A percentile compares a stretch with the other conserved stretches of the same genome.
Conservation (phyloP, 345 rosid genomes). For the Litchi chinensis region DNA sequence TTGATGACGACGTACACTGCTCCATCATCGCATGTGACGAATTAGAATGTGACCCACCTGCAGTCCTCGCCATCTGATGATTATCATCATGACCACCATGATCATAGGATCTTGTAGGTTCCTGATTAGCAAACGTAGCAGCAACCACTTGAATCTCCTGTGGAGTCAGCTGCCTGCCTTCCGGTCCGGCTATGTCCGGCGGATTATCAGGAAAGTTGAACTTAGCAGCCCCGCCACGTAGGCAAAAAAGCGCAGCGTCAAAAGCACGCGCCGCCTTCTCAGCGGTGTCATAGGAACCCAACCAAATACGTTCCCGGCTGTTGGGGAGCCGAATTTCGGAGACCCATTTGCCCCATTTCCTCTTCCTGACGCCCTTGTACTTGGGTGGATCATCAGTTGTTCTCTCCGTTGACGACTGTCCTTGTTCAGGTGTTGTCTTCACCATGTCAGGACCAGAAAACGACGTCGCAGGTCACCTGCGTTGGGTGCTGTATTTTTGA, state of each 20-base stretch:
- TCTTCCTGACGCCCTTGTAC: constrained; percentile 84
- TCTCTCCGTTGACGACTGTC: constrained; percentile 9
- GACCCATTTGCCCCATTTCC: constrained; percentile 98
- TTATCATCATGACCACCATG: neutral
- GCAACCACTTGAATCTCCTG: constrained; percentile 67
- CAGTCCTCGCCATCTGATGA: constrained; percentile 12
- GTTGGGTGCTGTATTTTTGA: no score
- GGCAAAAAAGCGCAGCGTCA: constrained; percentile 76
- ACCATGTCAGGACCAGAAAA: constrained; percentile 6
- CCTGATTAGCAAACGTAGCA: constrained; percentile 48
- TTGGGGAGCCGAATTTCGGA: constrained; percentile 91
- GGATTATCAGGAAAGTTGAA: constrained; percentile 72
- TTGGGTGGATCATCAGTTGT: constrained; percentile 30
- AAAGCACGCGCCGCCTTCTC: constrained; percentile 95
- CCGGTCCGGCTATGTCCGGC: constrained; percentile 36
- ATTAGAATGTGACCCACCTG: neutral
- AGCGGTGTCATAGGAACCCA: constrained; percentile 73
- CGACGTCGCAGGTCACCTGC: no score
- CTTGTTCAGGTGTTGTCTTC: constrained; percentile 13
- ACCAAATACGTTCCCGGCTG: constrained; percentile 88
- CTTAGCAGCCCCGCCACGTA: constrained; percentile 63
- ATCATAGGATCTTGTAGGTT: neutral
- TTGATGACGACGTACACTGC: constrained; percentile 16
- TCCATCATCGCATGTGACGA: constrained; percentile 20
- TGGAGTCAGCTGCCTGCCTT: constrained; percentile 42